Conservation (phyloP, 1,139 yeast genomes). For the Yamadazyma oceani region DNA sequence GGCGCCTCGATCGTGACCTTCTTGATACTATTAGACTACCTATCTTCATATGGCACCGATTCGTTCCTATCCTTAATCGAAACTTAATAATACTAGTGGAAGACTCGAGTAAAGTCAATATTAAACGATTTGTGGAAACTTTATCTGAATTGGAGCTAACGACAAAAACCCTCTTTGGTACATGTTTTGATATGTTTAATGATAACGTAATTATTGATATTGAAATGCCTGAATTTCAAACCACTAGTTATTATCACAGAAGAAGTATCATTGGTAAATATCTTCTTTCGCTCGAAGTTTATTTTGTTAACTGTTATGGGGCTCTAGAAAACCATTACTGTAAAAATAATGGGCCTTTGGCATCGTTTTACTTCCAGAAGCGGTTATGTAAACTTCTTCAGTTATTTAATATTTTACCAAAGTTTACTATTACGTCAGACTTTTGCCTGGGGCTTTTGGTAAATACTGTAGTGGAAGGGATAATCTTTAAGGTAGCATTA, state of each 20-base stretch:
- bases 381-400: not conserved
- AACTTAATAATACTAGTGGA: too few species aligned
- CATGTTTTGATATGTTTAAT: not conserved
- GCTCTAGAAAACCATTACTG: constrained; percentile 1
- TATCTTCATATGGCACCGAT: too few species aligned
- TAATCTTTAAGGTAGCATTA: not conserved
- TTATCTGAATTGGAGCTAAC: not conserved
- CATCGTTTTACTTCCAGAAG: constrained; percentile 6
- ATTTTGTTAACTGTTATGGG: constrained; percentile 1
- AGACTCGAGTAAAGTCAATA: not conserved
- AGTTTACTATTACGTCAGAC: constrained; percentile 1
- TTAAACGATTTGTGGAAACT: not conserved
- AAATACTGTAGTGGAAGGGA: constrained; percentile 1
- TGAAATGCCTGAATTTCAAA: not conserved
- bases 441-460: constrained; percentile 3
- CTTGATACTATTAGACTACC: too few species aligned
- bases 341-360: not conserved
- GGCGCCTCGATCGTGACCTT: too few species aligned
- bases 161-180: not conserved
- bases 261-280: not conserved
- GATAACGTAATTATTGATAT: not conserved
- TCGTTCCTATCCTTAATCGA: too few species aligned
- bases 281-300: constrained; percentile 1
- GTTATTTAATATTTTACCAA: constrained; percentile 1
- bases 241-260: not conserved